Evolutionary conservation across 179 eudicot species (phyloP), one percentile per base, ranked within the genome.

Genomic region (Gypsophila paniculata): DNA sequence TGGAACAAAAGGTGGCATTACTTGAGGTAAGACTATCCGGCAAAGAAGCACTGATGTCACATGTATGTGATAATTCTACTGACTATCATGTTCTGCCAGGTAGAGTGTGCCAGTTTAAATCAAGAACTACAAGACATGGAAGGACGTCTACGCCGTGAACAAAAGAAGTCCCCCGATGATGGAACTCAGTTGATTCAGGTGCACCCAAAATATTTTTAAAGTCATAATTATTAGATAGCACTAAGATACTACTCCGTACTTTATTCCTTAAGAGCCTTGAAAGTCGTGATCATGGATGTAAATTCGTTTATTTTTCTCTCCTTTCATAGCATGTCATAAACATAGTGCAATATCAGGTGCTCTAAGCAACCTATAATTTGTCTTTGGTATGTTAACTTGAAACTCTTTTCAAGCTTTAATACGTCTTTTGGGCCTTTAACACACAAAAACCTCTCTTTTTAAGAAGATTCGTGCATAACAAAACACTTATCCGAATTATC

Each of bases 101-200:
- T 83, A 79, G 99, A 95, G 85, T 92, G 97, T 77, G 79, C 96
- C 73, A 85, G 95, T 62, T 75, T 92, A 63, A 95, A 84, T 84
- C 99, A 95, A 89, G 99, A 95, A 82, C 81, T 95, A 75, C 99
- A 95, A 73, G 99, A 95, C 75, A 86, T 87, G 96, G 96, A 92
- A 80, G 88, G 83, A 72, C 95, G 96, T 79, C 75, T 86, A 78
- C 96, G 95, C 39, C 93, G 96, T 67, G 96, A 82, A 68, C 96
- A 88, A 73, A 95, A 95, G 86, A 95, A 90, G 83, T 80, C 93
- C 74, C 91, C 96, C 75, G 97, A 92, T 71, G 99, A 95, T 72
- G 86, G 93, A 69, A 90, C 84, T 82, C 99, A 95, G 74, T 82
- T 85, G 82, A 82, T 95, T 83, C 99, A 95, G 98, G 98, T 92